Evolutionary conservation across 116 monocot species (phyloP).

Genomic region (Dioscorea cayenensis): DNA sequence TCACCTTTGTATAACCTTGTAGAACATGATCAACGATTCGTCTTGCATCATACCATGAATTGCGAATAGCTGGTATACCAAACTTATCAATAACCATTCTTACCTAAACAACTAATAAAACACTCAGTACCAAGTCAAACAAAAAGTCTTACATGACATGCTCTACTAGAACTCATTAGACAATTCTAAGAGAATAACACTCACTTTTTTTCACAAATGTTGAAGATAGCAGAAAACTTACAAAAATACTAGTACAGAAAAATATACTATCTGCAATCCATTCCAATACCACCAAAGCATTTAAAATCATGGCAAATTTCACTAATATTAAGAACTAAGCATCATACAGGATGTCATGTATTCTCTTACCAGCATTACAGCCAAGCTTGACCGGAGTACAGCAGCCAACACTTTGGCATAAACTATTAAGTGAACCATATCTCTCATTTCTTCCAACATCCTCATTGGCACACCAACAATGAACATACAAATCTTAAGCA

Average conservation of each 20-base stretch:
- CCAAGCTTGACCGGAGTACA: constrained; percentile 25
- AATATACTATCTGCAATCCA: too few species aligned
- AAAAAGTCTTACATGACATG: background rate
- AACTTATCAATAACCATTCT: constrained; percentile 79
- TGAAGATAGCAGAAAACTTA: too few species aligned
- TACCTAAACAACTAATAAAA: constrained; percentile 32
- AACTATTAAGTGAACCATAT: constrained; percentile 28
- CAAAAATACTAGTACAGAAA: too few species aligned
- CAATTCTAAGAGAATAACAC: too few species aligned
- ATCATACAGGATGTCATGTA: background rate
- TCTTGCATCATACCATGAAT: constrained; percentile 79
- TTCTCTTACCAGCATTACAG: constrained; percentile 22
- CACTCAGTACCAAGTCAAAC: too few species aligned
- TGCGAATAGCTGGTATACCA: constrained; percentile 47
- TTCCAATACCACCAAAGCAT: too few species aligned
- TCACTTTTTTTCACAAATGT: too few species aligned
- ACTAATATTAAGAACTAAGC: background rate
- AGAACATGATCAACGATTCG: constrained; percentile 61
- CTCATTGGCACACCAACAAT: constrained; percentile 24
- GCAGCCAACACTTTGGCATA: constrained; percentile 21
- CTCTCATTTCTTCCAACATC: constrained; percentile 32
- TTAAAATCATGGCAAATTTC: too few species aligned
- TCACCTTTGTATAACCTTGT: constrained; percentile 80
- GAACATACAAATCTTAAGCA: constrained; percentile 20
- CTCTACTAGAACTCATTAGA: too few species aligned